Evolutionary conservation across 345 rosid genomes (phyloP), one percentile per base, ranked within the genome.

Genomic region (Turnera subulata): DNA sequence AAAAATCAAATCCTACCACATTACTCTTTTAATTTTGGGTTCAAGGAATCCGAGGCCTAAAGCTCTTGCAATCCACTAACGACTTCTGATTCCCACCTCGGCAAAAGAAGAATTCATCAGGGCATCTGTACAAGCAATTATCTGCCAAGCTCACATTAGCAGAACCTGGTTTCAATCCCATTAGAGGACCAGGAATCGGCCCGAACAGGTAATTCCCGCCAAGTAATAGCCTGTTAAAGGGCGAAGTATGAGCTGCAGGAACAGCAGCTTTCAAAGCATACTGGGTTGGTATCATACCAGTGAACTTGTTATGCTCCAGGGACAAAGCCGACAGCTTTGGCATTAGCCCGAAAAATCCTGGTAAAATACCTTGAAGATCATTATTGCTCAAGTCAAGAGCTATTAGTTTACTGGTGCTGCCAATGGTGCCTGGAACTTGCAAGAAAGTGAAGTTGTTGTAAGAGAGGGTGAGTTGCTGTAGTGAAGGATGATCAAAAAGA

Each of bases 401-500:
- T 54, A 67, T 56, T 39, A 72, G 35, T 33, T 47, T 67, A 60
- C 80, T 73, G 1, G 49, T 25, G 18, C 63, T 55, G 26, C 73
- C 77, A 71, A 38, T 57, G 45, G 67, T 54, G 1, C 56, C 58
- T 8, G 70, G 74, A 24, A 23, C 71, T 66, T 68, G 63, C 18
- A 75, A 58, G 11, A 6, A 54, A 5, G 69, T 52, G 61, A 75
- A 72, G 23, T 66, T 49, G 66, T 75, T 75, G 65, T 69, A 53
- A 39, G 83, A 75, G 21, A 75, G 73, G 15, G 78, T 69, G 25
- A 78, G 76, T 18, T 78, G 83, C 61, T 78, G 72, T 50, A 78
- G 72, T 7, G 73, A 72, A 15, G 59, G 73, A 19, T 78, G 76
- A 14, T 66, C 13, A 55, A 78, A 75, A 42, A 69, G 61, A 55